Evolutionary conservation across 108 stramenopile species (phyloP).

Genomic region (Cyclotella distinguenda): DNA sequence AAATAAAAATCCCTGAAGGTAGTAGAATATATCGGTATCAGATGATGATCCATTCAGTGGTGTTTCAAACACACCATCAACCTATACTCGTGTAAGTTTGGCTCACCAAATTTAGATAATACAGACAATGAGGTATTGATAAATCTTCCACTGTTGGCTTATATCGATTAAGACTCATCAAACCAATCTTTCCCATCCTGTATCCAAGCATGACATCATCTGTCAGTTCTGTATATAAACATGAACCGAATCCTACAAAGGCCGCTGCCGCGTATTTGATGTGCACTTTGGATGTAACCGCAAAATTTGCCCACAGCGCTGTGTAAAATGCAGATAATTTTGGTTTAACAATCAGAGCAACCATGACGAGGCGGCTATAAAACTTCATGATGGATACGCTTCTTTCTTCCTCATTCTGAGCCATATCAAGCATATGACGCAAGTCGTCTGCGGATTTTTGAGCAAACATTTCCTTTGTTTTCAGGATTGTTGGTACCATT

Average conservation of each 20-base stretch:
- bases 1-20: background rate
- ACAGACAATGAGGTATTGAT: background rate
- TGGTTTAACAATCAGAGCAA: conserved; percentile 8
- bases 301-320: conserved; percentile 10
- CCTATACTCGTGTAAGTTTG: no score
- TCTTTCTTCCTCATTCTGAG: conserved; percentile 3
- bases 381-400: conserved; percentile 18
- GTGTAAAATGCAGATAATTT: conserved; percentile 8
- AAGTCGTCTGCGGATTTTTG: background rate
- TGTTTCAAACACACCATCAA: no score
- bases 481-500: conserved; percentile 1
- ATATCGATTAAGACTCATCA: background rate
- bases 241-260: background rate
- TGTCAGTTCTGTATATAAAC: background rate
- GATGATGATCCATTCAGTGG: no score
- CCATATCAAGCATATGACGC: conserved; percentile 20
- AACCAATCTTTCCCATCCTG: conserved; percentile 5
- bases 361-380: conserved; percentile 2
- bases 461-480: conserved; percentile 6
- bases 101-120: conserved; percentile 10
- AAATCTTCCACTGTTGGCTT: background rate
- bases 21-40: no score
- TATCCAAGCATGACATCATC: background rate
- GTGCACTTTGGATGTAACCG: no score
- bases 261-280: background rate